Evolutionary conservation across 805 yeast species (phyloP).

Genomic region (Candida railenensis): DNA sequence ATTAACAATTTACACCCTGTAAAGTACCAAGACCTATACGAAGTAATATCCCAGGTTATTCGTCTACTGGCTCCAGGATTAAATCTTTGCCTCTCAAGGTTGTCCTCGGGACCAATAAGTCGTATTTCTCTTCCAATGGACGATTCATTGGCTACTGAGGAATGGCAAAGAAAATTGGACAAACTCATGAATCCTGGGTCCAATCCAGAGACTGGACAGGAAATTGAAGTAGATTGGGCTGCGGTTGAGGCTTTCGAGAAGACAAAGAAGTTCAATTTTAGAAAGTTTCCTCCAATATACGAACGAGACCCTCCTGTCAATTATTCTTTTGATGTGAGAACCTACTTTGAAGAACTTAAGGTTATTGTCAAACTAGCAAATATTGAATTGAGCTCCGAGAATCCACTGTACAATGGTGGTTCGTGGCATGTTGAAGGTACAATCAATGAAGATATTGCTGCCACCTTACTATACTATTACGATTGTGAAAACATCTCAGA

Average conservation of each 20-base stretch:
- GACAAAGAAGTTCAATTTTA: slow-evolving; percentile 1
- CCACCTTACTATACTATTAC: slow-evolving; percentile 33
- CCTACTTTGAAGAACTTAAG: slow-evolving; percentile 17
- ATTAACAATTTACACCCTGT: slow-evolving; percentile 43
- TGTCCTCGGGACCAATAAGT: slow-evolving; percentile 13
- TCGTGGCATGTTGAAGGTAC: slow-evolving; percentile 38
- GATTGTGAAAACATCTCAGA: slow-evolving; percentile 28
- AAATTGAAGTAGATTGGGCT: slow-evolving; percentile 7
- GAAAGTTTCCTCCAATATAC: slow-evolving; percentile 6
- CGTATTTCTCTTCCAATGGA: slow-evolving; percentile 8
- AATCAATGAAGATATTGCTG: slow-evolving; percentile 31
- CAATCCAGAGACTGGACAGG: slow-evolving; percentile 4
- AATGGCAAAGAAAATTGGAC: slow-evolving; percentile 5
- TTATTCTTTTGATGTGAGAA: slow-evolving; percentile 1
- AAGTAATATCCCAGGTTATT: slow-evolving; percentile 28
- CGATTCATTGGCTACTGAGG: slow-evolving; percentile 16
- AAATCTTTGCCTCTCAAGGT: slow-evolving; percentile 24
- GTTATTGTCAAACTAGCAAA: slow-evolving; percentile 35
- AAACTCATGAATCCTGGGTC: slow-evolving; percentile 2
- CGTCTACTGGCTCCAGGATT: slow-evolving; percentile 30
- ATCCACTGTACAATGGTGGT: slow-evolving; percentile 30
- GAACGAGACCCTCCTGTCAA: not conserved
- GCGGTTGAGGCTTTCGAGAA: slow-evolving; percentile 6
- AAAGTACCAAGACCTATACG: slow-evolving; percentile 23
- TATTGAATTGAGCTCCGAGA: slow-evolving; percentile 33